Base-by-base conservation (phyloP, 768 basidiomycete species). In the Asterophora parasitica region DNA sequence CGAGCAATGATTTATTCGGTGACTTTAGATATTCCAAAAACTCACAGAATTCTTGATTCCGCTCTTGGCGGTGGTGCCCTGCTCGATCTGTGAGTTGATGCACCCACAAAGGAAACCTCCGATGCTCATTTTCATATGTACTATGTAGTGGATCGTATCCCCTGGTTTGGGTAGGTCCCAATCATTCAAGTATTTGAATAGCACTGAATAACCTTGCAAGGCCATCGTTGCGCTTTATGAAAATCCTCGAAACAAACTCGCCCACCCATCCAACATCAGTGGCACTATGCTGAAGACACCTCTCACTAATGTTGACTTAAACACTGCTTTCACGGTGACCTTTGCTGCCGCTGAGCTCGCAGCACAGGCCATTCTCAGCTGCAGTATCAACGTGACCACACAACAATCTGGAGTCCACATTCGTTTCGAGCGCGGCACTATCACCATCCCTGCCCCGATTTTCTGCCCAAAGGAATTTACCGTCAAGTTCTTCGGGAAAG, bases 121-220 rank as follows among this genome's bases (percentile, higher is more conserved):
- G 41, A 35, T 35, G 23, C 17, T 49, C 15, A 52, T 48, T 33
- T 44, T 40, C 19, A 16, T n/a, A n/a, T n/a, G n/a, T n/a, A n/a
- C n/a, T n/a, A n/a, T n/a, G n/a, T 52, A 89, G 87, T 17, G 88
- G 88, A 1, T 86, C 89, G 9, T 92, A 92, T 64, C 88, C 87
- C 7, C 68, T 89, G 54, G 73, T 89, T 57, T 90, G 88, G 88
- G 85, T 81, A 61, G 36, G 75, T 61, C 9, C 13, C 4, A 31
- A 33, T 19, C 8, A 2, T 13, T 30, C 30, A 6, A 28, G 11
- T 9, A 19, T 48, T 38, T 33, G 2, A 4, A 11, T 17, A 13
- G 17, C 26, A 13, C 41, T 43, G 2, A 45, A 36, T 20, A 10
- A 27, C 15, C 42, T 17, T 33, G 37, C 32, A 32, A 89, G 88